Percentiles rank a stretch among this genome's conserved stretches.
Conservation (phyloP, 1,139 yeast genomes). For the Taiozyma sp. region DNA sequence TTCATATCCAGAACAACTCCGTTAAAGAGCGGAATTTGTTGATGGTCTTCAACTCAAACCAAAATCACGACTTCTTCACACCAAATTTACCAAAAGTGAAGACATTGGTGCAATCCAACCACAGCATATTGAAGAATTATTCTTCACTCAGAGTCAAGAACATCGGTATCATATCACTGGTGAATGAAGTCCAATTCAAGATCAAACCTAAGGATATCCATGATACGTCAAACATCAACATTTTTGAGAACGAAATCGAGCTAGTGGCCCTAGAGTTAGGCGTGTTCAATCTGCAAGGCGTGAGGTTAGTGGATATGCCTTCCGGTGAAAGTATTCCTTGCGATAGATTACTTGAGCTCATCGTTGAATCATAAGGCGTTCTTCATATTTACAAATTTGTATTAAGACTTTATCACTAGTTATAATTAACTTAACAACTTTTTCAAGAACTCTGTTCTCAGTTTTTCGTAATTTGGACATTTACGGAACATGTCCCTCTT, state of each 20-base stretch:
- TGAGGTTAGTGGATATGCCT: conserved; percentile 54
- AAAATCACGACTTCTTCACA: conserved; percentile 27
- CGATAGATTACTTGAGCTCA: conserved; percentile 65
- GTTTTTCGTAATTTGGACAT: conserved; percentile 20
- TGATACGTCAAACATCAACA: conserved; percentile 45
- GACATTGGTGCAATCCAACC: conserved; percentile 16
- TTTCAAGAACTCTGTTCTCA: conserved; percentile 24
- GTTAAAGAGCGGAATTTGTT: conserved; percentile 38
- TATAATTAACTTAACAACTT: conserved; percentile 15
- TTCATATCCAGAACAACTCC: conserved; percentile 62
- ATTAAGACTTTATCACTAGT: background rate
- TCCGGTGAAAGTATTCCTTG: conserved; percentile 71
- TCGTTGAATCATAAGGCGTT: conserved; percentile 35
- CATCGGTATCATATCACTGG: conserved; percentile 51
- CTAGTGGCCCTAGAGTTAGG: conserved; percentile 64
- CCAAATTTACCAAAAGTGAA: conserved; percentile 27
- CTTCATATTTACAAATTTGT: background rate
- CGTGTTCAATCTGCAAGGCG: conserved; percentile 57
- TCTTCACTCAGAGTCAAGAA: conserved; percentile 33
- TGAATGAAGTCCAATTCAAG: conserved; percentile 50
- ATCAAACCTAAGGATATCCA: conserved; percentile 9
- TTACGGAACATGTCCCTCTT: conserved; percentile 17
- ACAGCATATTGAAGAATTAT: conserved; percentile 29
- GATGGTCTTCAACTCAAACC: conserved; percentile 19
- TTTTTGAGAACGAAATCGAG: conserved; percentile 58